phyloP scores from a whole-genome alignment of 192 early-diverging fungal genomes.

The Endogone sp. region DNA sequence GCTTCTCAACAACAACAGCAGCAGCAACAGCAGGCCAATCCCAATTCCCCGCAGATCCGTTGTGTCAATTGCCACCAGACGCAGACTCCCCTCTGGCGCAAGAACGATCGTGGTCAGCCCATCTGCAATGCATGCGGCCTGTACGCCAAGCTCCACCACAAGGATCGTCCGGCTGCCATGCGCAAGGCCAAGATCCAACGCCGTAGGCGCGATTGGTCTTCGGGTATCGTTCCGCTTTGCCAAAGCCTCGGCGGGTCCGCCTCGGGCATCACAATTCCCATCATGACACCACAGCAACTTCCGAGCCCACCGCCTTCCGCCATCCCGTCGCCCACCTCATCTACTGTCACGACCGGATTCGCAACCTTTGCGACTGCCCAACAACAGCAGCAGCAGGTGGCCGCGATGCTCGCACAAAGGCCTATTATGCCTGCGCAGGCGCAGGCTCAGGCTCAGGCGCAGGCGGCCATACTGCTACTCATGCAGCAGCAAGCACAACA shows the following conservation, averaged over 20 bases:
- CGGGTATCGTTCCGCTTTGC: not conserved
- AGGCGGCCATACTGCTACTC: too few species aligned
- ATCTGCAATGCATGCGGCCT: constrained; percentile 83
- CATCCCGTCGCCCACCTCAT: too few species aligned
- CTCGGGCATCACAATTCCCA: too few species aligned
- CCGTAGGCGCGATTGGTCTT: constrained; percentile 49
- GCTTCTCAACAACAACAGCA: not conserved
- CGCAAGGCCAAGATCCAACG: constrained; percentile 62
- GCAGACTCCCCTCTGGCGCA: constrained; percentile 75
- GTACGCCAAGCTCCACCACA: constrained; percentile 91
- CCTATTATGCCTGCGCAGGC: too few species aligned
- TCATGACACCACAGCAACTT: too few species aligned
- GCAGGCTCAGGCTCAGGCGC: too few species aligned
- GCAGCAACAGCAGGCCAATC: constrained; percentile 10
- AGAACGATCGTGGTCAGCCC: constrained; percentile 65
- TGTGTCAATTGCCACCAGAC: constrained; percentile 73
- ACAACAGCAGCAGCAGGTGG: too few species aligned
- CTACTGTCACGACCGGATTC: too few species aligned
- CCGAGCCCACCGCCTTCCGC: too few species aligned
- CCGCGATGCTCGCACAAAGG: too few species aligned
- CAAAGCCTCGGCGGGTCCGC: too few species aligned
- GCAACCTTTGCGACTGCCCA: too few species aligned
- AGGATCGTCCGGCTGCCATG: constrained; percentile 80
- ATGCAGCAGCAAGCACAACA: constrained; percentile 4
- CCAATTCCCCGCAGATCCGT: not conserved